Evolutionary conservation across 495 filamentous ascomycete genomes (phyloP).

Genomic region (Penicillium flavigenum): DNA sequence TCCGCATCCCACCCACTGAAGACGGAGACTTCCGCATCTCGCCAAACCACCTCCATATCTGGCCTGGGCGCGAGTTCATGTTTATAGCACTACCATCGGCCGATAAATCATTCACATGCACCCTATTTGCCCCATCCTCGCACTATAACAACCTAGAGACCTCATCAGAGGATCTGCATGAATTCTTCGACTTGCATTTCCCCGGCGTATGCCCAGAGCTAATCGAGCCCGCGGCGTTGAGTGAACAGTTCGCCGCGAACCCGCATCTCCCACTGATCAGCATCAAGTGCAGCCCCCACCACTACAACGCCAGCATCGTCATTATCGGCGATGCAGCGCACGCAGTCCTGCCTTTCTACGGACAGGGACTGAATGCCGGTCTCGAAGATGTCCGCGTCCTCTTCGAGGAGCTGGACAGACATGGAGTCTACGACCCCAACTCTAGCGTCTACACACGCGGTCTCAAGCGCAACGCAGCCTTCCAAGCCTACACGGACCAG

Average conservation of each 20-base stretch:
- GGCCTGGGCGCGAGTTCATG: slow-evolving; percentile 91
- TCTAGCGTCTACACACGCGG: slow-evolving; percentile 40
- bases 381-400: slow-evolving; percentile 83
- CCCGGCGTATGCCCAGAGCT: slow-evolving; percentile 82
- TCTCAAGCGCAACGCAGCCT: slow-evolving; percentile 51
- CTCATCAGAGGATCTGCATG: slow-evolving; percentile 53
- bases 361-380: slow-evolving; percentile 84
- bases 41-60: slow-evolving; percentile 94
- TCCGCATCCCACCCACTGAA: slow-evolving; percentile 67
- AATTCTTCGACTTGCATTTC: slow-evolving; percentile 77
- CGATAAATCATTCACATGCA: slow-evolving; percentile 93
- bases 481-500: slow-evolving; percentile 70
- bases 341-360: slow-evolving; percentile 96
- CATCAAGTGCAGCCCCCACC: slow-evolving; percentile 88
- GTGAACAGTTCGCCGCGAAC: slow-evolving; percentile 69
- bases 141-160: slow-evolving; percentile 55
- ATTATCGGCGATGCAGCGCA: slow-evolving; percentile 94
- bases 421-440: slow-evolving; percentile 47
- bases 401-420: slow-evolving; percentile 68
- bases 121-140: slow-evolving; percentile 74
- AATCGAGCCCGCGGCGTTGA: slow-evolving; percentile 66
- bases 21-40: slow-evolving; percentile 69
- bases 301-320: slow-evolving; percentile 72
- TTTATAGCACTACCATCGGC: slow-evolving; percentile 93
- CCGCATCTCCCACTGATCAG: slow-evolving; percentile 89